A percentile compares a stretch with the other conserved stretches of the same genome.
These are phyloP conservation scores for Ustilaginoidea virens DNA, from an alignment of 2,329 filamentous ascomycete genomes.

Conservation along the genomic window DNA sequence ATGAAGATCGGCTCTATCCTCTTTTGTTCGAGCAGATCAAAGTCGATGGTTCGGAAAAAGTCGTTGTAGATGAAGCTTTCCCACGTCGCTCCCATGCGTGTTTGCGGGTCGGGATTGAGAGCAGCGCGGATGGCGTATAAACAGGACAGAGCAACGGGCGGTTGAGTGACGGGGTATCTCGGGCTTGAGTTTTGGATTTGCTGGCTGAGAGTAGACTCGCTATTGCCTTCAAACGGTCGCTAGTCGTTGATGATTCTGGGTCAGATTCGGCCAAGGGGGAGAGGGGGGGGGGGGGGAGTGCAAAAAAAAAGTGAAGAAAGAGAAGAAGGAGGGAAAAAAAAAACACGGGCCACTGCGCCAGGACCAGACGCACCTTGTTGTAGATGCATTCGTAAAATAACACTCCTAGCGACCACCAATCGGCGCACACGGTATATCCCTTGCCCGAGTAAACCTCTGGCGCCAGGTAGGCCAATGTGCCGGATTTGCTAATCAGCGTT, in stretches of 20 bases:
- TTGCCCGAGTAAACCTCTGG: constrained; percentile 87
- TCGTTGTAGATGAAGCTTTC: constrained; percentile 75
- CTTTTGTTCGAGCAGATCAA: constrained; percentile 69
- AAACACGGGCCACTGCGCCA: background rate
- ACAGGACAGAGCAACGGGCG: constrained; percentile 76
- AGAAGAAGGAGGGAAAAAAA: background rate
- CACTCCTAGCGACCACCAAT: constrained; percentile 98
- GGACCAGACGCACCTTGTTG: constrained; percentile 58
- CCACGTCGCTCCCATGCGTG: constrained; percentile 75
- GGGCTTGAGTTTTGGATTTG: constrained; percentile 71
- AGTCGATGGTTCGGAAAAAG: constrained; percentile 80
- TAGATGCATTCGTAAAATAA: constrained; percentile 99
- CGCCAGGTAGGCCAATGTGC: constrained; percentile 86
- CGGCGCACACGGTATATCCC: constrained; percentile 79
- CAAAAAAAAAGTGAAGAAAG: background rate
- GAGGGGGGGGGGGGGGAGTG: too few species aligned
- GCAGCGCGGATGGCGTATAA: constrained; percentile 77
- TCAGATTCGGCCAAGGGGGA: background rate
- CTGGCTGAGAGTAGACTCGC: constrained; percentile 63
- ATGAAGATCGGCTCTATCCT: constrained; percentile 82
- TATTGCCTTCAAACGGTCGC: constrained; percentile 87
- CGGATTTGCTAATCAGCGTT: constrained; percentile 84
- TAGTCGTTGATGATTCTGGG: constrained; percentile 26
- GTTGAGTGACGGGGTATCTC: constrained; percentile 82
- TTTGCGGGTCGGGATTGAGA: constrained; percentile 63